A percentile compares a stretch with the other conserved stretches of the same genome.
Conservation (phyloP, 352 stramenopile species). For the Phytopythium montanum region DNA sequence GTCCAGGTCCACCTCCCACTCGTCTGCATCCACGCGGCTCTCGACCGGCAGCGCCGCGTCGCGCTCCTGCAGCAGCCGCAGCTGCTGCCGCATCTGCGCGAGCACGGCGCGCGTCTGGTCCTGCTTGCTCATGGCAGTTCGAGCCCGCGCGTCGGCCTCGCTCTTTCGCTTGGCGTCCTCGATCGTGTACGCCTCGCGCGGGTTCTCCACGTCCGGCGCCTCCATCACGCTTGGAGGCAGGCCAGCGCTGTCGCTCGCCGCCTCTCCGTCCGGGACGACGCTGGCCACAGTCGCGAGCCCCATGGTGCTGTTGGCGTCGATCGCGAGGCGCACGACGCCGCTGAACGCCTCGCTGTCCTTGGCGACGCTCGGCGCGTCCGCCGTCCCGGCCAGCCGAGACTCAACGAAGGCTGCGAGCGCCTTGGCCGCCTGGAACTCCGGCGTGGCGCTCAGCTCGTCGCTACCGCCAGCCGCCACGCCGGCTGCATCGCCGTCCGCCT, state of each 20-base stretch:
- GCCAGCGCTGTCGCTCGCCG: constrained; percentile 10
- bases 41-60: constrained; percentile 51
- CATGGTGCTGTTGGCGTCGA: constrained; percentile 31
- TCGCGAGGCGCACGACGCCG: constrained; percentile 44
- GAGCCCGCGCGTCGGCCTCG: constrained; percentile 76
- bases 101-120: constrained; percentile 87
- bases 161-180: constrained; percentile 90
- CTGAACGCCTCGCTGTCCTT: constrained; percentile 49
- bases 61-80: constrained; percentile 58
- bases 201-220: constrained; percentile 67
- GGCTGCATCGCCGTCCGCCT: constrained; percentile 25
- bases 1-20: constrained; percentile 89
- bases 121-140: constrained; percentile 69
- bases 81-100: constrained; percentile 77
- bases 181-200: constrained; percentile 86
- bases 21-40: constrained; percentile 52
- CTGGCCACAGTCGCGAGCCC: constrained; percentile 19
- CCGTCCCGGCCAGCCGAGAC: constrained; percentile 19
- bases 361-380: constrained; percentile 10
- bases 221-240: constrained; percentile 33
- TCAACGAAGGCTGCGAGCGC: constrained; percentile 74
- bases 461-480: constrained; percentile 4
- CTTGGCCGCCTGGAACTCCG: constrained; percentile 65
- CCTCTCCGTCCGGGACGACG: constrained; percentile 1
- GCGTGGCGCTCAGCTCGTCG: constrained; percentile 55